Evolutionary conservation across 768 basidiomycete genomes (phyloP), one percentile per base, ranked within the genome.

Genomic region (Phylloporus sp.): DNA sequence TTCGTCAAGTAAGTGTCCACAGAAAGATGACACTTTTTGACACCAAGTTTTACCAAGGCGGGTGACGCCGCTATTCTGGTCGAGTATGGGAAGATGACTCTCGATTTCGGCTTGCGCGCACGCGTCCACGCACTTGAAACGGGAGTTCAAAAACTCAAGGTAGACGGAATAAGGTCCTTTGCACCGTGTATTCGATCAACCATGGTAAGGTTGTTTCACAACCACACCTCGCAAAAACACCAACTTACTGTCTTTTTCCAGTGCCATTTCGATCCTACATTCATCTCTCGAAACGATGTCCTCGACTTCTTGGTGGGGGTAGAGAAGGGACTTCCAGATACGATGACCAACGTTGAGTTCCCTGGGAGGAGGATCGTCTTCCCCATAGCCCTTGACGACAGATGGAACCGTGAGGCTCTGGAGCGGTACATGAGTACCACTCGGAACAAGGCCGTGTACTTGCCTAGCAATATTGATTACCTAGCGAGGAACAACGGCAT

Each of bases 131-230:
- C 75, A 0, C 76, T 84, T 16, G 76, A 83, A 57, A 63, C 66
- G 0, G 64, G 67, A 12, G 59, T 83, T 16, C 63, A 62, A 3
- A 58, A 59, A 11, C 59, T 62, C 12, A 55, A 69, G 2, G 40
- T 73, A 2, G 32, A 56, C 5, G 78, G n/a, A n/a, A n/a, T 81
- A 26, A 60, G 67, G 56, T 68, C 61, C n/a, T 70, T 79, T 28
- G 74, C 72, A 45, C 75, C 77, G 16, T 83, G 80, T 49, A 80
- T 83, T 45, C 75, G 80, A 4, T 84, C 80, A 2, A 78, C 79
- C 2, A 78, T 81, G 77, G 84, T 83, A 35, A 47, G 71, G 15
- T 26, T 18, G 1, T n/a, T 18, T 2, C 29, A 46, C 4, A n/a
- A n/a, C n/a, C n/a, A n/a, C n/a, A n/a, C n/a, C n/a, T n/a, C n/a